A percentile compares a stretch with the other conserved stretches of the same genome.
phyloP scores from a whole-genome alignment of 148 eudicot genomes.

The Heliosperma pusillum region DNA sequence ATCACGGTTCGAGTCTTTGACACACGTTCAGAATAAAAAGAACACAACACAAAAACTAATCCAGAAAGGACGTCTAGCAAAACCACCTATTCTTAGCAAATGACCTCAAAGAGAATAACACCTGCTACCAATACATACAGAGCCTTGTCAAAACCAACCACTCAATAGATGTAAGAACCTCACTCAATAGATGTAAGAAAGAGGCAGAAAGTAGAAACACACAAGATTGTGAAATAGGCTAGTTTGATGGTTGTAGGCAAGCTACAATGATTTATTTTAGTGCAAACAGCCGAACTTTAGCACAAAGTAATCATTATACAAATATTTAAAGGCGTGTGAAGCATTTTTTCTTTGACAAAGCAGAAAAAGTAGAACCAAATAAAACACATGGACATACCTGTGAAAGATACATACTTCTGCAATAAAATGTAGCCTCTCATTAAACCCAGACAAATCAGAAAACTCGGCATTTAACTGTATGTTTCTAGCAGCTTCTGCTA shows the following conservation, averaged over 20 bases:
- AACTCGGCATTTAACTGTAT: constrained; percentile 66
- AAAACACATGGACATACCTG: constrained; percentile 46
- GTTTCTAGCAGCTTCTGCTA: constrained; percentile 83
- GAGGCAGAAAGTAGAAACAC: neutral
- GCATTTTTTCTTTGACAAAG: neutral
- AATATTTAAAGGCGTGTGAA: neutral
- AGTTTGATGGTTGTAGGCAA: neutral
- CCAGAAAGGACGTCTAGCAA: neutral
- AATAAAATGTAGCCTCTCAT: constrained; percentile 85
- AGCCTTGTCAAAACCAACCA: constrained; percentile 3
- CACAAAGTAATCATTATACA: neutral
- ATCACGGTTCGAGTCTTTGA: neutral
- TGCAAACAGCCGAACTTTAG: neutral
- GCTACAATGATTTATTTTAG: neutral
- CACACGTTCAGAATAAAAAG: neutral
- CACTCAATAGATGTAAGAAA: too few relatives aligned
- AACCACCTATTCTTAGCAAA: neutral
- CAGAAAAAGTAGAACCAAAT: neutral
- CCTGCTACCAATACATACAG: neutral
- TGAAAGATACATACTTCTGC: constrained; percentile 99
- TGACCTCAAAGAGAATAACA: constrained; percentile 4
- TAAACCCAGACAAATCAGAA: constrained; percentile 72
- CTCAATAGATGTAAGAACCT: neutral
- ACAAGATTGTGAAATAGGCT: neutral
- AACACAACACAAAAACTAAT: neutral